Base-by-base conservation (phyloP, 148 eudicot species). In the Bassia scoparia region DNA sequence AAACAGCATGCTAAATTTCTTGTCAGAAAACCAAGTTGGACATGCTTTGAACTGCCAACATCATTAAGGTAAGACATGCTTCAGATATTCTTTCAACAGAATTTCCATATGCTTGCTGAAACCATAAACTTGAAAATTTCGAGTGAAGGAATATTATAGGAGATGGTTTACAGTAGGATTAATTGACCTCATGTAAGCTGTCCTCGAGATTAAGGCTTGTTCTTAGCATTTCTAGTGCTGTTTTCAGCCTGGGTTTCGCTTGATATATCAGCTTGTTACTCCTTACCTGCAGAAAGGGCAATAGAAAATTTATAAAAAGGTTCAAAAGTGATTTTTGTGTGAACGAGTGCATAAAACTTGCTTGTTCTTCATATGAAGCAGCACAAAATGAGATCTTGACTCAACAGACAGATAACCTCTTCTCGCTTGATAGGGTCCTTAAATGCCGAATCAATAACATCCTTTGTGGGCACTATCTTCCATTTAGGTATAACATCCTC, bases 211-310 rank as follows among this genome's bases (percentile, higher is more conserved):
- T 73, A 69, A 90, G 88, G 85, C 99, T 96, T 41, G 99, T 90
- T 85, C 99, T 85, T 44, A 96, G 92, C 99, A 96, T 90, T 80
- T 96, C 99, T 24, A 96, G 83, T 33, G 99, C 99, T 43, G 99
- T 96, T 77, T 96, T 96, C 60, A 96, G 81, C 77, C 99, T 79
- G 10, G 99, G 99, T 82, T 90, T 96, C 83, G 85, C 83, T 80
- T 96, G 99, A 74, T 96, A 96, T 76, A 90, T 90, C 75, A 92
- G 74, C 79, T 84, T 90, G 82, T 92, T 96, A 69, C 86, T 85
- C 54, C 99, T 83, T 55, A 95, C 79, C 98, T 87, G 84, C 73
- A 77, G 30, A 70, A 67, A 63, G 55, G 10, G 11, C 35, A 12
- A 53, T 5, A 33, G 27, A 61, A 18, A 18, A 30, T 27, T n/a